Evolutionary conservation across 176 grass and related monocot species (phyloP).

Genomic region (Oryza meridionalis): DNA sequence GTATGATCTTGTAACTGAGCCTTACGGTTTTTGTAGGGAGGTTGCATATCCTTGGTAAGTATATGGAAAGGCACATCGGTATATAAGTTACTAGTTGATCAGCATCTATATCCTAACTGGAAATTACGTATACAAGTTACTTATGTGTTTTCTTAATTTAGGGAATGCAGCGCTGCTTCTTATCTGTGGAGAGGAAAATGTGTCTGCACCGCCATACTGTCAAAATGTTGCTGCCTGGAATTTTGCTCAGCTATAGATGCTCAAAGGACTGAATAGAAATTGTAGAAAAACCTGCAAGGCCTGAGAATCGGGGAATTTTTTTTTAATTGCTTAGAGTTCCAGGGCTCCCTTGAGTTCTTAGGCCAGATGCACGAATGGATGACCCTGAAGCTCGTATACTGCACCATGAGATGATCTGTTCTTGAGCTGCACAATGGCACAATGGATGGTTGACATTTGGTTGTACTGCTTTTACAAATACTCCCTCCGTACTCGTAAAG

Average conservation of each 20-base stretch:
- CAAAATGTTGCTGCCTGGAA: conserved; percentile 2
- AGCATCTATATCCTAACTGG: background rate
- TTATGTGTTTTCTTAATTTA: conserved; percentile 9
- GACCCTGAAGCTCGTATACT: background rate
- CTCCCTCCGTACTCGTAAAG: no score
- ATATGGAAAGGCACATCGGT: background rate
- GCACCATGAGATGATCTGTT: background rate
- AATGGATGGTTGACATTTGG: background rate
- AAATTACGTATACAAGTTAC: conserved; percentile 19
- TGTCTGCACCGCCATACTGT: background rate
- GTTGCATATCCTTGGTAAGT: conserved; percentile 12
- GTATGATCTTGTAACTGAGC: background rate
- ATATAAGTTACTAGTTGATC: background rate
- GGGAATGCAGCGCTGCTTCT: conserved; percentile 7
- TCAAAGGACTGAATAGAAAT: background rate
- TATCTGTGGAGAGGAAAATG: conserved; percentile 8
- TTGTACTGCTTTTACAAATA: background rate
- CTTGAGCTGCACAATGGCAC: background rate
- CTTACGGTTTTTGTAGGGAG: conserved; percentile 13
- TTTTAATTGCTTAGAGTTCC: background rate
- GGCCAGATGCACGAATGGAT: background rate
- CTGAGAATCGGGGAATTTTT: background rate
- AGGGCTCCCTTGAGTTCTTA: background rate
- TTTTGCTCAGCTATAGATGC: background rate
- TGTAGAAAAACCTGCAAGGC: background rate